Conservation (phyloP, 2,329 filamentous ascomycete species). For the Trichophyton equinum region DNA sequence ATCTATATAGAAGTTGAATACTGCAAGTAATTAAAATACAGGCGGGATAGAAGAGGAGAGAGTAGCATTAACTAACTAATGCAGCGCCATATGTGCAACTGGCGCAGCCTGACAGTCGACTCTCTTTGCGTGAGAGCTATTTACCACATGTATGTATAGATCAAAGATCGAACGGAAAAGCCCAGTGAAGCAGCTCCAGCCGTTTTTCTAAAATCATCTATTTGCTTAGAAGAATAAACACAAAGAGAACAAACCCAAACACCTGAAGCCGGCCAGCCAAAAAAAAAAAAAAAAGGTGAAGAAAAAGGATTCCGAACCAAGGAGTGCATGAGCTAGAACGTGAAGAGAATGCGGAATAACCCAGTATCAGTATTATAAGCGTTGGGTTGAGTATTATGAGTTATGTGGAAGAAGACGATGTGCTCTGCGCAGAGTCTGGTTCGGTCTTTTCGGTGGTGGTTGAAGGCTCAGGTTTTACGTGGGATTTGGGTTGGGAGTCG, state of each 20-base stretch:
- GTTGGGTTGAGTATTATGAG: background rate
- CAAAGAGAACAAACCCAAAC: background rate
- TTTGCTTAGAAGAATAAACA: background rate
- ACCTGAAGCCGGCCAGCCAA: background rate
- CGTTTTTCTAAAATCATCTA: conserved; percentile 4
- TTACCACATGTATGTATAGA: background rate
- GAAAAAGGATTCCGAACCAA: background rate
- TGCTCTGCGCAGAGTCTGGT: background rate
- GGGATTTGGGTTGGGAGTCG: background rate
- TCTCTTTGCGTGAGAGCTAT: background rate
- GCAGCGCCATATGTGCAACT: background rate
- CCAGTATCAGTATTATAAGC: background rate
- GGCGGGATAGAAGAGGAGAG: background rate
- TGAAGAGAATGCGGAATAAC: background rate
- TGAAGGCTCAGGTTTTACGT: background rate
- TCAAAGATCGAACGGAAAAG: background rate
- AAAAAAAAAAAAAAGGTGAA: background rate
- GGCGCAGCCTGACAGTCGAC: background rate
- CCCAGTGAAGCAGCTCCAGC: background rate
- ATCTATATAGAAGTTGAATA: no score
- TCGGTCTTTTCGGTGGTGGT: background rate
- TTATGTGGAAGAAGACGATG: background rate
- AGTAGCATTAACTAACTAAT: background rate
- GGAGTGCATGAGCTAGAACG: background rate
- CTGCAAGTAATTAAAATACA: no score